These are phyloP conservation scores for Eucalyptus polyanthemos DNA, from an alignment of 345 rosid species.

Conservation along the genomic window DNA sequence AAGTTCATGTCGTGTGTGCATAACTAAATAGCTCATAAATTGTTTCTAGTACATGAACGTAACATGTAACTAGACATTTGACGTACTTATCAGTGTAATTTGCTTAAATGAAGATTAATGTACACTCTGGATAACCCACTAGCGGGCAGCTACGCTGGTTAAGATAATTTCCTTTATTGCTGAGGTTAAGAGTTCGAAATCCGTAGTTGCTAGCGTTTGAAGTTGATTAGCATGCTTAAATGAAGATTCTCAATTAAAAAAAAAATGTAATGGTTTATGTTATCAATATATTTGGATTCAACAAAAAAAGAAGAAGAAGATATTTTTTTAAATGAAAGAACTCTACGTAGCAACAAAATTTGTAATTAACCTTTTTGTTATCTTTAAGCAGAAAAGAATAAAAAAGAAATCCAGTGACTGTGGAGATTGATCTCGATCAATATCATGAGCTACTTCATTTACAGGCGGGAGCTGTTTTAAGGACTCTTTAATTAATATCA, in stretches of 20 bases:
- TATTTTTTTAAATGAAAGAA: neutral
- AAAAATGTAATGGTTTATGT: neutral
- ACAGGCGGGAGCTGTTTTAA: neutral
- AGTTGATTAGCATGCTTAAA: no score
- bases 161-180: no score
- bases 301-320: neutral
- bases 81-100: neutral
- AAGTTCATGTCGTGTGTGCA: neutral
- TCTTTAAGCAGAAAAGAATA: neutral
- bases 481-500: no score
- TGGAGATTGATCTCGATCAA: neutral
- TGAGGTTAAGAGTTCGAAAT: no score
- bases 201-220: no score
- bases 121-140: neutral
- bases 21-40: neutral
- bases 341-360: neutral
- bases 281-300: neutral
- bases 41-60: neutral
- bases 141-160: no score
- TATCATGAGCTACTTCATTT: neutral
- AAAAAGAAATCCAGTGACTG: neutral
- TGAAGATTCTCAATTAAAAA: no score
- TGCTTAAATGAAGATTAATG: neutral
- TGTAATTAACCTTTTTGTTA: neutral
- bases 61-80: neutral